Percentiles rank a stretch among this genome's conserved stretches.
Evolutionary conservation across 306 rosid species (phyloP).

Genomic region (Fragaria ananassa): DNA sequence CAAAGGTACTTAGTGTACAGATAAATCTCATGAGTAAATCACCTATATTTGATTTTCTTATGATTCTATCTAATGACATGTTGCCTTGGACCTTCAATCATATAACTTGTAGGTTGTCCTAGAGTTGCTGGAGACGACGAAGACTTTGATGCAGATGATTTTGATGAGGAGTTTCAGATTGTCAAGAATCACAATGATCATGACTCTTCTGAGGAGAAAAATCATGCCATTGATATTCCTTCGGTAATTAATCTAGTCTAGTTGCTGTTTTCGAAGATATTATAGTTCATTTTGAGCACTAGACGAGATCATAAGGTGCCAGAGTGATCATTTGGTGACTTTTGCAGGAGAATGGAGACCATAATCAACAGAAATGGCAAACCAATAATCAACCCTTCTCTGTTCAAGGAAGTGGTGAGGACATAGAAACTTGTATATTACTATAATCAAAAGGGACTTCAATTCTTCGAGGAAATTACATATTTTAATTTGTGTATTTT

Average conservation of each 20-base stretch:
- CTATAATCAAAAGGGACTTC: background rate
- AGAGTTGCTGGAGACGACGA: constrained; percentile 87
- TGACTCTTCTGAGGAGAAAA: constrained; percentile 25
- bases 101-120: constrained; percentile 57
- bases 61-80: background rate
- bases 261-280: background rate
- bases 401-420: constrained; percentile 59
- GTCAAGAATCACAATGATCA: constrained; percentile 28
- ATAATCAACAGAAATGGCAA: constrained; percentile 44
- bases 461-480: background rate
- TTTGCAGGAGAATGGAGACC: constrained; percentile 63
- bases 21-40: background rate
- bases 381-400: constrained; percentile 50
- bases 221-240: constrained; percentile 27
- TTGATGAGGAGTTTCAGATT: constrained; percentile 76
- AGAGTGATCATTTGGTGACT: constrained; percentile 8
- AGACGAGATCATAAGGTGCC: background rate
- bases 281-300: background rate
- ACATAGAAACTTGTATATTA: background rate
- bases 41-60: background rate
- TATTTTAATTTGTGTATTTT: background rate
- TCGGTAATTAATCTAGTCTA: constrained; percentile 33
- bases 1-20: constrained; percentile 41
- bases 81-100: background rate
- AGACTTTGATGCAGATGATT: constrained; percentile 76